Base-by-base conservation (phyloP, 176 grass and related monocot genomes). In the Oryza glumipatula region DNA sequence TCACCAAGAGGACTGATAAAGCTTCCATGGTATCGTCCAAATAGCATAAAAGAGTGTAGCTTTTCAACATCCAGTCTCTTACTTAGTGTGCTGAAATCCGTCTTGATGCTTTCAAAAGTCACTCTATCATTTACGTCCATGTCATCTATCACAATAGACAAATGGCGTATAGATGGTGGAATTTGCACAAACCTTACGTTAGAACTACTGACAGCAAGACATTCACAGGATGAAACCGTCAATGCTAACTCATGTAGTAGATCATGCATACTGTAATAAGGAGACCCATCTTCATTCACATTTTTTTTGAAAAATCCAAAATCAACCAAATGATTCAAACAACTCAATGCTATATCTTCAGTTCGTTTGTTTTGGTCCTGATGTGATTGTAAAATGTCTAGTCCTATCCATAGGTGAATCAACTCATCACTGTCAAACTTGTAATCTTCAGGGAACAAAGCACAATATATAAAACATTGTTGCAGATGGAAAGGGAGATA, bases 391-490 rank as follows among this genome's bases (percentile, higher is more conserved):
- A 86, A 15, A 39, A 86, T 82, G 23, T 72, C 77, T n/a, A 76
- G 48, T 4, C 70, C 76, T 26, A 66, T 76, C 88, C 88, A 86
- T 2, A 90, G 77, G 33, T 60, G 72, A 76, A 85, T 35, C 1
- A 90, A 14, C 0, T 82, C 56, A 12, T 69, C 17, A 3, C 9
- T 30, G 0, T 48, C 5, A 47, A 81, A 86, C 24, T 5, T 11
- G 13, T 72, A 77, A n/a, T 81, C 72, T 39, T 82, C 47, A 10
- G 71, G 88, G 43, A 82, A 86, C 11, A 90, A 35, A 51, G 19
- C 24, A 76, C 83, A 86, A 54, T 10, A 58, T 4, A 72, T 26
- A 54, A 82, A 82, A 32, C 83, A 90, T 71, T 70, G 63, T 2
- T 72, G 36, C 8, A 90, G 39, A 64, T 77, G 83, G 3, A 48